Base-by-base conservation (phyloP, 441 rosid genomes). In the Mallotus repandus region DNA sequence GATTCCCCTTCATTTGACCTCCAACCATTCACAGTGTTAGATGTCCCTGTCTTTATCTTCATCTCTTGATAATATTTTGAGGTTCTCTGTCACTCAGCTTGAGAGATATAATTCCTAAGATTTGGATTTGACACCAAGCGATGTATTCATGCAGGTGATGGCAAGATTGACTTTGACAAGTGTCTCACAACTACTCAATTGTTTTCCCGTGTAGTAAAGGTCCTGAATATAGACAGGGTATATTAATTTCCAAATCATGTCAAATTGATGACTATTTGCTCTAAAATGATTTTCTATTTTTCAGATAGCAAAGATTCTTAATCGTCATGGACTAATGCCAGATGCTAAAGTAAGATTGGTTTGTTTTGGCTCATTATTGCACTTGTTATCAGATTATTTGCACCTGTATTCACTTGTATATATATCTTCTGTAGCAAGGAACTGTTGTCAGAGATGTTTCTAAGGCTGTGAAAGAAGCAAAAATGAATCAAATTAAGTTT, bases 291-390 rank as follows among this genome's bases (percentile, higher is more conserved):
- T 74, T 4, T 58, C 65, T 50, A 13, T 70, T 60, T 62, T 81
- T 80, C 84, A 95, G 99, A 82, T 95, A 74, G 95, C 92, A 62
- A 91, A 86, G 84, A 82, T 93, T 84, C 95, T 95, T 63, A 91
- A 90, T 84, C 93, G 83, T 75, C 93, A 83, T 25, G 99, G 97
- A 74, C 78, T 95, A 84, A 89, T 91, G 93, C 99, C 98, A 57
- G 91, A 91, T 78, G 85, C 90, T 55, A 93, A 93, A 80, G 99
- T 93, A 78, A 86, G 95, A 82, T 59, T 66, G 19, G 50, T 65
- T 61, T 74, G 75, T 66, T 69, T 48, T 64, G 3, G 9, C 29
- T 32, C 32, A 50, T 55, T 62, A 7, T 18, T 29, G 2, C 56
- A 54, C 35, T 35, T 18, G 38, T 55, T 43, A 29, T 66, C 38